Base-by-base conservation (phyloP, 169 alveolate species). In the Plasmodium gallinaceum region DNA sequence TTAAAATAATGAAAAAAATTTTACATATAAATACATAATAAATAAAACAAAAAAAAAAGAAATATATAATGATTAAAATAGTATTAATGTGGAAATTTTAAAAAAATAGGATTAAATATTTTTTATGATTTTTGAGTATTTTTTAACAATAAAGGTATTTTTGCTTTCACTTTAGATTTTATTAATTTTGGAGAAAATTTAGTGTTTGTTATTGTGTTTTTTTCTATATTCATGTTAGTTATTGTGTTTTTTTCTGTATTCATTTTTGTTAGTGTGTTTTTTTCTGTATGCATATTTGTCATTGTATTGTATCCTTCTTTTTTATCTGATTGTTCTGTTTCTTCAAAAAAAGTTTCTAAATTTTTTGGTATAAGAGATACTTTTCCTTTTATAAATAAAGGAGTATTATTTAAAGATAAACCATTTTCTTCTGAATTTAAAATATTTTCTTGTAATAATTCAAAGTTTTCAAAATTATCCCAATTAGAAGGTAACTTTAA, bases 401-500 rank as follows among this genome's bases (percentile, higher is more conserved):
- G 88, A 14, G 75, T 65, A 54, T 76, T 76, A 43, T 76, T 76
- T 16, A 76, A 54, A 12, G 75, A 58, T 12, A 76, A 39, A 6
- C 74, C 69, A 5, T 24, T 9, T 32, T 43, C 26, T 8, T 76
- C 75, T 37, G 22, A 46, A 45, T 76, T 62, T 42, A 76, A 51
- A 7, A 76, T 76, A 42, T 54, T 39, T 20, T 76, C 88, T 48
- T 76, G 88, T 8, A 76, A 54, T 22, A 76, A 45, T 66, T 76
- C 83, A 57, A 80, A 61, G 0, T 75, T 37, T n/a, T 74, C 54
- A 2, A 93, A 43, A 37, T 85, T 88, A 20, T 83, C 88, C 88
- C 93, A 87, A n/a, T 75, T 88, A 54, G 93, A 92, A 3, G 96
- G 97, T 39, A 94, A 62, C 52, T 88, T 92, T 70, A 95, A n/a